phyloP scores from a whole-genome alignment of 1,284 basidiomycete species.

The Ceratobasidium sp. region DNA sequence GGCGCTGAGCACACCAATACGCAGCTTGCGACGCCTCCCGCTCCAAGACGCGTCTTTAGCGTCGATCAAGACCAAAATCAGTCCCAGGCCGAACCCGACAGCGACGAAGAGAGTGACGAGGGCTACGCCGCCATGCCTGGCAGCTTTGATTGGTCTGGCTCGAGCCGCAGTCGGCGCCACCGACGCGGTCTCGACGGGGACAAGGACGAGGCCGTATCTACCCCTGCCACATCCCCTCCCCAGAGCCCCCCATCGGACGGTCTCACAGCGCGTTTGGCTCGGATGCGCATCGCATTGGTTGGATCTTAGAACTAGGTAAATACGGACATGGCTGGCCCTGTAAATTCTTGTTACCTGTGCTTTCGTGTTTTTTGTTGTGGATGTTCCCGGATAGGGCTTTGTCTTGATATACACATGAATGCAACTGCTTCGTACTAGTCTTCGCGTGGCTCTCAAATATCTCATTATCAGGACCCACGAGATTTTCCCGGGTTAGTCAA shows the following conservation, averaged over 20 bases:
- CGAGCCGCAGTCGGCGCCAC: conserved; percentile 13
- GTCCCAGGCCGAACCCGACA: background rate
- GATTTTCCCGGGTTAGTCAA: too few relatives aligned
- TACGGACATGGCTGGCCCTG: too few relatives aligned
- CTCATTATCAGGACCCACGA: too few relatives aligned
- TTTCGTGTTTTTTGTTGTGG: background rate
- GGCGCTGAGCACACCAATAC: background rate
- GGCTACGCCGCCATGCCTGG: conserved; percentile 13
- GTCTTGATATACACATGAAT: too few relatives aligned
- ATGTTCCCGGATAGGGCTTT: too few relatives aligned
- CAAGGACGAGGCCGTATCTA: background rate
- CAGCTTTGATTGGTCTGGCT: conserved; percentile 22
- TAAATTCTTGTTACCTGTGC: too few relatives aligned
- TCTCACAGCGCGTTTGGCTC: conserved; percentile 4
- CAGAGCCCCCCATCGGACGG: conserved; percentile 7
- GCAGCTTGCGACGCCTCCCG: conserved; percentile 3
- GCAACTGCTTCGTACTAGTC: too few relatives aligned
- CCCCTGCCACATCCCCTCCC: background rate
- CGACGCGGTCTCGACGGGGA: too few relatives aligned
- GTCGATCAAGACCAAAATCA: conserved; percentile 22
- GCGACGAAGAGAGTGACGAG: conserved; percentile 9
- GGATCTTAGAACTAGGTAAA: conserved; percentile 7
- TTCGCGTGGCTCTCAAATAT: too few relatives aligned
- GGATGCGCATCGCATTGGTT: conserved; percentile 27
- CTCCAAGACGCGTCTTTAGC: conserved; percentile 25